Base-by-base conservation (phyloP, 2,329 filamentous ascomycete species). In the Phyllachora maydis region DNA sequence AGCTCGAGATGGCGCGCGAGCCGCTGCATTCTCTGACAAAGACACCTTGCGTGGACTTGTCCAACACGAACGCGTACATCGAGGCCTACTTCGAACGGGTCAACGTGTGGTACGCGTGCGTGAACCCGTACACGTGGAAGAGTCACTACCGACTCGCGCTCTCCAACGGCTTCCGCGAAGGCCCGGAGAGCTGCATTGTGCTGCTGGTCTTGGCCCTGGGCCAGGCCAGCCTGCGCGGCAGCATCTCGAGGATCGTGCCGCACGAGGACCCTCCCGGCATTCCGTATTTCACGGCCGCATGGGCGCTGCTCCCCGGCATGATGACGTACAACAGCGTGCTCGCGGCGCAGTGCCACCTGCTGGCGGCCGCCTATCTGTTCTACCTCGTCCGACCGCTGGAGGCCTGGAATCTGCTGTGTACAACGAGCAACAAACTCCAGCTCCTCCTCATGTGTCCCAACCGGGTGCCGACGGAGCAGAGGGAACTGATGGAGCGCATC, bases 21-120 rank as follows among this genome's bases (percentile, higher is more conserved):
- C 73, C 77, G n/a, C 54, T 85, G 8, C 63, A 67, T 32, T 65
- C 64, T 10, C 51, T 72, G 22, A 68, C 68, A 8, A 68, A 68
- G 35, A 65, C 62, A 1, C 62, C 63, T 1, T 66, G 61, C 33
- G 59, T 82, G 28, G 74, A 82, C 41, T 49, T 83, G 20, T 73
- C 71, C 21, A 79, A 81, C 40, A 75, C 71, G 2, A 61, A 68
- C 22, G 60, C 68, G 4, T 83, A 82, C 41, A 72, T 79, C 19
- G 68, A 76, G 38, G 71, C 77, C 1, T 85, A 79, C 43, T 88
- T 85, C 38, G 69, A 75, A 28, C 60, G 72, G 19, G 78, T 82
- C 29, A 85, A 85, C 33, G 60, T 82, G 3, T 85, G 78, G 73
- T 85, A 85, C 37, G 77, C 78, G 7, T 81, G 75, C 35, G 75